Conservation (phyloP, 1,284 basidiomycete species). For the Chalciporus piperatoides region DNA sequence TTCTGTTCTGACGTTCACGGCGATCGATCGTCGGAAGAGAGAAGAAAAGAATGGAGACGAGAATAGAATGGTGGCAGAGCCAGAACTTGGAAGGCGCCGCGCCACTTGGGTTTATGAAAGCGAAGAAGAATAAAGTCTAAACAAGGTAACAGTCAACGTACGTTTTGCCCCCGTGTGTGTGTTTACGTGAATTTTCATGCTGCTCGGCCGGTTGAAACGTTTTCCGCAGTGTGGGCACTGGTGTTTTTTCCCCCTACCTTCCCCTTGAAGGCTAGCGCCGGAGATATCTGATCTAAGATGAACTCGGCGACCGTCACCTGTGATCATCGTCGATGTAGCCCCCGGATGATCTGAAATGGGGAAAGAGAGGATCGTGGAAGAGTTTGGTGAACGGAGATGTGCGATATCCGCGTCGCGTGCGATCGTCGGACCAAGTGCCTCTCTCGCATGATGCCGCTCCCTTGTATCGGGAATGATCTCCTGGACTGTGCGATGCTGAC, state of each 20-base stretch:
- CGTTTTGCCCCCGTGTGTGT: slow-evolving; percentile 76
- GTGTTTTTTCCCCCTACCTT: slow-evolving; percentile 48
- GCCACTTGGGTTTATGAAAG: slow-evolving; percentile 11
- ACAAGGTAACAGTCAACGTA: slow-evolving; percentile 37
- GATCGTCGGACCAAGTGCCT: slow-evolving; percentile 27
- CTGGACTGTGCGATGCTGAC: slow-evolving; percentile 18
- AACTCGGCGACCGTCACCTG: slow-evolving; percentile 28
- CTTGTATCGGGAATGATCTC: slow-evolving; percentile 28
- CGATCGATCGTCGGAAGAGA: background rate
- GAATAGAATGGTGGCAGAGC: slow-evolving; percentile 11
- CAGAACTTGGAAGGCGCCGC: background rate
- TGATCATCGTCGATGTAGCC: slow-evolving; percentile 24
- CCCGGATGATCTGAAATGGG: slow-evolving; percentile 29
- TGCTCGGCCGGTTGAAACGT: slow-evolving; percentile 75
- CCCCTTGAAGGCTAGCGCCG: slow-evolving; percentile 26
- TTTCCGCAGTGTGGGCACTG: slow-evolving; percentile 64
- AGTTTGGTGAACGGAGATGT: slow-evolving; percentile 28
- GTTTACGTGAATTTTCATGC: slow-evolving; percentile 70
- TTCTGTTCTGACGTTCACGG: background rate
- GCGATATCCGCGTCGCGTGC: slow-evolving; percentile 28
- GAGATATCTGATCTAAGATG: slow-evolving; percentile 31
- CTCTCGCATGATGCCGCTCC: slow-evolving; percentile 23
- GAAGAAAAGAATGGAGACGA: background rate
- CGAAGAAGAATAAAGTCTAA: slow-evolving; percentile 21
- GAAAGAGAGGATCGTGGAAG: slow-evolving; percentile 34